Evolutionary conservation across 768 basidiomycete species (phyloP).

Genomic region (Russula brevipes): DNA sequence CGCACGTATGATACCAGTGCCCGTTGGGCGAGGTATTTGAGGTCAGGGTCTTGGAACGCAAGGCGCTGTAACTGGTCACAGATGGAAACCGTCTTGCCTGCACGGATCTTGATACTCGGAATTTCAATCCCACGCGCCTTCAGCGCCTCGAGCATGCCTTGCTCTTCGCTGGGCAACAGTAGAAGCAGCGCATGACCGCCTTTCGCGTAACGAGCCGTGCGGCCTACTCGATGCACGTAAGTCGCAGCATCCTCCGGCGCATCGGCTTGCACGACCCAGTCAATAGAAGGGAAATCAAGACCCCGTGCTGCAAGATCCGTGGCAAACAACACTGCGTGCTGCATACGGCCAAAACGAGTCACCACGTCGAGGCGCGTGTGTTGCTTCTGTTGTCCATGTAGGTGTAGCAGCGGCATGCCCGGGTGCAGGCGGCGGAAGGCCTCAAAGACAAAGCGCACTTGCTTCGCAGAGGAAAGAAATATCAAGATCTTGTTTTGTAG

Average conservation of each 20-base stretch:
- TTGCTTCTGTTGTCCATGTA: conserved; percentile 97
- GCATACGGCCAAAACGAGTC: conserved; percentile 72
- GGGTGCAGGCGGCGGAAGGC: conserved; percentile 95
- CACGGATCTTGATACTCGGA: conserved; percentile 80
- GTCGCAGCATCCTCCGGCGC: conserved; percentile 97
- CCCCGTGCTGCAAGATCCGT: conserved; percentile 97
- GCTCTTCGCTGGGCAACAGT: conserved; percentile 85
- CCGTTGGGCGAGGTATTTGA: conserved; percentile 93
- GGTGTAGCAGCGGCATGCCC: conserved; percentile 83
- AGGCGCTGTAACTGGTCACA: conserved; percentile 87
- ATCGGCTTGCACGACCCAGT: conserved; percentile 96
- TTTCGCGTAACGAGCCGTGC: conserved; percentile 91
- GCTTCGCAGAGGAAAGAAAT: conserved; percentile 92
- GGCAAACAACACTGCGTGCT: conserved; percentile 84
- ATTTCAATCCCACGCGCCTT: conserved; percentile 65
- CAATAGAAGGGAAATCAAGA: conserved; percentile 91
- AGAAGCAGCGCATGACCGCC: conserved; percentile 82
- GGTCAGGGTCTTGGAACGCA: conserved; percentile 91
- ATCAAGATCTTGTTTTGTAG: conserved; percentile 88
- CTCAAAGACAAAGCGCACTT: conserved; percentile 95
- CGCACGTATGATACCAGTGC: conserved; percentile 95
- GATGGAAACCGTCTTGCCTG: conserved; percentile 80
- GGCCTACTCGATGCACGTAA: conserved; percentile 94
- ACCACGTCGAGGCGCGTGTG: conserved; percentile 81
- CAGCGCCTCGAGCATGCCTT: conserved; percentile 76